Evolutionary conservation across 768 basidiomycete species (phyloP).

Genomic region (Epithele typhae): DNA sequence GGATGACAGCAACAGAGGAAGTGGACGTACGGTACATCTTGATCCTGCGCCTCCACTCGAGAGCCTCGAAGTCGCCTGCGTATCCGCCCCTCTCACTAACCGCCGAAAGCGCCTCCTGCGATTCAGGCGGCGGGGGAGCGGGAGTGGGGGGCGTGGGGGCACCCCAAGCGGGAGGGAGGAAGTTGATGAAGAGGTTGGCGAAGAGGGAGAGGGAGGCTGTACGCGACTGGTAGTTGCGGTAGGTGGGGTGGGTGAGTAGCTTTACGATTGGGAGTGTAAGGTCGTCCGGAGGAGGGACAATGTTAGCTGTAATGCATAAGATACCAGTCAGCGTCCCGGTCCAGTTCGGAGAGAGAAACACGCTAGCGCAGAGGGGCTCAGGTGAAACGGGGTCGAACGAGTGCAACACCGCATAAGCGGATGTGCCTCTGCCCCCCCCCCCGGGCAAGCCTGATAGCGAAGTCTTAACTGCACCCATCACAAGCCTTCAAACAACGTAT

Average conservation of each 20-base stretch:
- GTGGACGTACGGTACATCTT: conserved; percentile 77
- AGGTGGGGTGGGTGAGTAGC: conserved; percentile 73
- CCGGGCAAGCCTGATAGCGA: no score
- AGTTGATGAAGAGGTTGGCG: conserved; percentile 68
- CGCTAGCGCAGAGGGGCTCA: background rate
- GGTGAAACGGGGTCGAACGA: no score
- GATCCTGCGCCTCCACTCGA: conserved; percentile 62
- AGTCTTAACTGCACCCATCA: no score
- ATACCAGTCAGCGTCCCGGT: no score
- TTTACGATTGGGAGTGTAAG: conserved; percentile 69
- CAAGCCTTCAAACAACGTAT: no score
- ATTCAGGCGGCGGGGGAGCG: conserved; percentile 15
- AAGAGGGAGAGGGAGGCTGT: conserved; percentile 71
- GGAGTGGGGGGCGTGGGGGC: conserved; percentile 48
- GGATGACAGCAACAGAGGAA: background rate
- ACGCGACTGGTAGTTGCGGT: conserved; percentile 68
- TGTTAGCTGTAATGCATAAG: conserved; percentile 74
- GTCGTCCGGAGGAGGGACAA: conserved; percentile 76
- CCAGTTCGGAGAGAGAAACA: no score
- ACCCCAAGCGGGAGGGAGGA: conserved; percentile 74
- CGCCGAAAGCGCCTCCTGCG: conserved; percentile 25
- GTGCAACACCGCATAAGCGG: no score
- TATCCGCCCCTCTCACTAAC: conserved; percentile 2
- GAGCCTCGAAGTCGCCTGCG: conserved; percentile 39
- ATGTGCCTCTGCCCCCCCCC: no score